A percentile compares a stretch with the other conserved stretches of the same genome.
These are phyloP conservation scores for Porcisia deanei DNA, from an alignment of 208 protist species.

Conservation along the genomic window DNA sequence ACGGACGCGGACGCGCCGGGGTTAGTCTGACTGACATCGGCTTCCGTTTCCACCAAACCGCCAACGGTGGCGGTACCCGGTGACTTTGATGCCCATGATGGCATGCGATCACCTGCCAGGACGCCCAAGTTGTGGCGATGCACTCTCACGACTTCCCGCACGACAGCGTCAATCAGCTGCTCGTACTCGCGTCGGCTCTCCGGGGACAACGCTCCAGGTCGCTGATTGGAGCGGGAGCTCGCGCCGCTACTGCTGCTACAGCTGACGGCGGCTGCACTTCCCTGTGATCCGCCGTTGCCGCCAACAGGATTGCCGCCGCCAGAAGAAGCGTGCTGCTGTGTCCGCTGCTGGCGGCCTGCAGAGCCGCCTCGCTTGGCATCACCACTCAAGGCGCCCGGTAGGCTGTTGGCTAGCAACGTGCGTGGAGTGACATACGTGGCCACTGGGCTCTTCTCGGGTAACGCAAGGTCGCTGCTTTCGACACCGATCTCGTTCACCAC, in stretches of 20 bases:
- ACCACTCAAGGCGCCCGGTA: not conserved
- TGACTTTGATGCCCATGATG: slow-evolving; percentile 8
- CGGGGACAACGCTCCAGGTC: slow-evolving; percentile 6
- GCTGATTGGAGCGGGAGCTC: slow-evolving; percentile 4
- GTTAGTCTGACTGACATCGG: not conserved
- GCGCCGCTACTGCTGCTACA: not conserved
- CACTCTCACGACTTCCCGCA: slow-evolving; percentile 54
- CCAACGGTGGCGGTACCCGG: not conserved
- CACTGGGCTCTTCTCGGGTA: slow-evolving; percentile 6
- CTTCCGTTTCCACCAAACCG: not conserved
- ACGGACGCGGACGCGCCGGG: not conserved
- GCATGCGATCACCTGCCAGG: slow-evolving; percentile 27
- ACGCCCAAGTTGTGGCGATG: slow-evolving; percentile 72
- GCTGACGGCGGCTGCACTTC: not conserved
- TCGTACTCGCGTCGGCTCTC: slow-evolving; percentile 46
- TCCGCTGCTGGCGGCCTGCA: slow-evolving; percentile 2
- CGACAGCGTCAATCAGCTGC: slow-evolving; percentile 50
- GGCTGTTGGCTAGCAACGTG: slow-evolving; percentile 14
- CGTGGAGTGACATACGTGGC: slow-evolving; percentile 34
- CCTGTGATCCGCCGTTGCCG: slow-evolving; percentile 7
- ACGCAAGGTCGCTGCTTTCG: slow-evolving; percentile 16
- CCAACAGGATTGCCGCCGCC: not conserved
- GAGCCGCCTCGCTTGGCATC: slow-evolving; percentile 18
- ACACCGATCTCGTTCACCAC: slow-evolving; percentile 28
- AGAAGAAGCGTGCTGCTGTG: slow-evolving; percentile 12